Percentiles rank a stretch among this genome's conserved stretches.
These are phyloP conservation scores for Amaranthus tricolor DNA, from an alignment of 179 eudicot species.

Conservation along the genomic window DNA sequence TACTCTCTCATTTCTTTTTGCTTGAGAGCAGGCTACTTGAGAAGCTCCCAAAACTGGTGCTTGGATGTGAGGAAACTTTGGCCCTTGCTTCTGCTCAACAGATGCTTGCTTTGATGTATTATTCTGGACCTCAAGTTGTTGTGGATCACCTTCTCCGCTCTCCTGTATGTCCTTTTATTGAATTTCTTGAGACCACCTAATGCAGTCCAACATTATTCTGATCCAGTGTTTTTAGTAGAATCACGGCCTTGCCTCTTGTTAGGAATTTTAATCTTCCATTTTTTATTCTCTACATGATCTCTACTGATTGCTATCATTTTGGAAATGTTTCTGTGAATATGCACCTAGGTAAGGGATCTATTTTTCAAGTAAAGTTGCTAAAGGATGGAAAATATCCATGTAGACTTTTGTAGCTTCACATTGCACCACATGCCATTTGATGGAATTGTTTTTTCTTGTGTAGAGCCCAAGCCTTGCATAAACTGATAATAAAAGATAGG, in stretches of 20 bases:
- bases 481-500: background rate
- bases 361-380: background rate
- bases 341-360: background rate
- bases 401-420: background rate
- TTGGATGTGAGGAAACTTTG: constrained; percentile 75
- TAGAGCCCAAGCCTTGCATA: background rate
- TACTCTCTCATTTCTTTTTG: background rate
- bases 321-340: background rate
- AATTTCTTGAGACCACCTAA: constrained; percentile 8
- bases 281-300: background rate
- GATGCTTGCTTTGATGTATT: constrained; percentile 73
- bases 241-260: background rate
- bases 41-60: constrained; percentile 75
- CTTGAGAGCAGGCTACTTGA: constrained; percentile 64
- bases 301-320: background rate
- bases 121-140: constrained; percentile 85
- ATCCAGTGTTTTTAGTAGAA: background rate
- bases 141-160: constrained; percentile 64
- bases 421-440: background rate
- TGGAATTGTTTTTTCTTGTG: background rate
- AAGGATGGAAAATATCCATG: background rate
- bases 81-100: constrained; percentile 72
- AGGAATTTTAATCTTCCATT: background rate
- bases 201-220: constrained; percentile 1
- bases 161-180: constrained; percentile 57